Percentiles rank a stretch among this genome's conserved stretches.
phyloP scores from a whole-genome alignment of 306 rosid species.

The Hylodesmum podocarpum region DNA sequence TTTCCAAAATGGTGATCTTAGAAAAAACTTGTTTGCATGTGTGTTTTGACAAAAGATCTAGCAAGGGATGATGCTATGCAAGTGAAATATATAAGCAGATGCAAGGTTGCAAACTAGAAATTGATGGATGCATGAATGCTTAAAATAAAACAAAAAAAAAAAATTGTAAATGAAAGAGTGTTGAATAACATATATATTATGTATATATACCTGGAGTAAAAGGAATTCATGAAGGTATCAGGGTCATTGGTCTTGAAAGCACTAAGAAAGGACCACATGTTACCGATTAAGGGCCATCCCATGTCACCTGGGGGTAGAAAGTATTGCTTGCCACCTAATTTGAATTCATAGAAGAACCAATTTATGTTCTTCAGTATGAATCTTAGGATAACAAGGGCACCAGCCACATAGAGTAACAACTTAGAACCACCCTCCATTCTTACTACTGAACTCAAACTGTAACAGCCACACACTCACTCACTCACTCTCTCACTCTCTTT shows the following conservation, averaged over 20 bases:
- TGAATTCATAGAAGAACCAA: conserved; percentile 50
- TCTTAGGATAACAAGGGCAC: conserved; percentile 19
- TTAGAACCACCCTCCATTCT: background rate
- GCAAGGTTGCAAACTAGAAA: background rate
- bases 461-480: no score
- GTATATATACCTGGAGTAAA: conserved; percentile 45
- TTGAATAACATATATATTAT: background rate
- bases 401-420: background rate
- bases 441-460: background rate
- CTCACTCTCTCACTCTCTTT: background rate
- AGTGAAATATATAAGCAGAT: background rate
- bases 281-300: conserved; percentile 83
- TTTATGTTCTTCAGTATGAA: conserved; percentile 51
- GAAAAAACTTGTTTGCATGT: no score
- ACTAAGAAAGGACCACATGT: conserved; percentile 82
- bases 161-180: background rate
- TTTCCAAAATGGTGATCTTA: no score
- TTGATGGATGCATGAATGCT: no score
- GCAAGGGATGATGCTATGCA: background rate
- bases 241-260: conserved; percentile 74
- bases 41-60: no score
- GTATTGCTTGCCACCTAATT: conserved; percentile 49
- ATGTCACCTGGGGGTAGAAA: conserved; percentile 79
- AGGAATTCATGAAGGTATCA: conserved; percentile 61
- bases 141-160: no score